Base-by-base conservation (phyloP, 73 alveolate genomes). In the Uronychia binucleata region DNA sequence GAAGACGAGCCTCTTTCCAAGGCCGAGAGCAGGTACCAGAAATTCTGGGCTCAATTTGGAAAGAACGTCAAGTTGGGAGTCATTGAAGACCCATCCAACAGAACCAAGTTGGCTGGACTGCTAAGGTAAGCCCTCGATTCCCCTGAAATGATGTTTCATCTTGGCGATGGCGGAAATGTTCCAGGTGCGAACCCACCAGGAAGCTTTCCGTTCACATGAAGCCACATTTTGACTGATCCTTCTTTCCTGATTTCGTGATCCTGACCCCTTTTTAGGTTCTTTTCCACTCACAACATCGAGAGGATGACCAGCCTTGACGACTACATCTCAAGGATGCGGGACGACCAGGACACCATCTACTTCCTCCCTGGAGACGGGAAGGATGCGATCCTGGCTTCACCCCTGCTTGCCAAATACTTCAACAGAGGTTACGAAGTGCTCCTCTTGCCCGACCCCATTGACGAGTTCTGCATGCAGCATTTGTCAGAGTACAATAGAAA, bases 11-110 rank as follows among this genome's bases (percentile, higher is more conserved):
- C 92, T 75, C 88, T 95, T 77, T 91, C 95, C 74, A 96, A 93
- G 78, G 87, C 79, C 58, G 93, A 91, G 77, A 93, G 90, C 81
- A 89, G 92, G 82, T 98, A 95, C 94, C 93, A 79, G 80, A 98
- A 96, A 88, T 98, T 98, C 97, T 98, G 99, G 98, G 96, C 94
- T 76, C 90, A 96, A 74, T 98, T 95, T 91, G 98, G 99, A 79
- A 97, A 97, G 96, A 97, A 97, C 94, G 88, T 98, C 82, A 98
- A 98, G 90, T 89, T 97, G 88, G 99, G 99, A 81, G 98, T 98
- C 77, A 97, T 97, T 81, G 99, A 98, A 91, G 99, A 98, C 85
- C 96, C 98, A 77, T 86, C 98, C 89, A 98, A 98, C 97, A 96
- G 99, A 93, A 86, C 94, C 83, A 98, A 98, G 92, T 94, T 98